Evolutionary conservation across 331 rosid species (phyloP).

Genomic region (Acacia pycnantha): DNA sequence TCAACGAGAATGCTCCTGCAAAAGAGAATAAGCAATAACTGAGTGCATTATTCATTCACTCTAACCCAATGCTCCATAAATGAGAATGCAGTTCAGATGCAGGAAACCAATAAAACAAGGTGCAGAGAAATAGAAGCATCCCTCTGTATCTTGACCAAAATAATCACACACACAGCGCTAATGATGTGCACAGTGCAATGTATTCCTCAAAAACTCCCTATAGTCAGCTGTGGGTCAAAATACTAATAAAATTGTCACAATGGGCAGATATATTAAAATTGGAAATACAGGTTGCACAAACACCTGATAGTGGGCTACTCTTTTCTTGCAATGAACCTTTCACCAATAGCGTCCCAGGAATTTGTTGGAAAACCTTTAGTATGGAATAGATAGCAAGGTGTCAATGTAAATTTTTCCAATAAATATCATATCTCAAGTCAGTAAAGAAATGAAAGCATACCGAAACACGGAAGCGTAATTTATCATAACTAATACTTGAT

Average conservation of each 20-base stretch:
- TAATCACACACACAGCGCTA: not conserved
- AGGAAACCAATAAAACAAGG: not conserved
- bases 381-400: not conserved
- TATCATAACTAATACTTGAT: slow-evolving; percentile 27
- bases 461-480: slow-evolving; percentile 52
- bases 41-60: slow-evolving; percentile 2
- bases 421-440: slow-evolving; percentile 28
- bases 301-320: slow-evolving; percentile 21
- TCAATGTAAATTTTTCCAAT: slow-evolving; percentile 17
- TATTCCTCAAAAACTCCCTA: slow-evolving; percentile 8
- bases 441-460: slow-evolving; percentile 37
- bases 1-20: slow-evolving; percentile 65
- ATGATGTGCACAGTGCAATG: slow-evolving; percentile 21
- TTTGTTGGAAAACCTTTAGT: slow-evolving; percentile 65
- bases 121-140: not conserved
- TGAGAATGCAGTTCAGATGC: slow-evolving; percentile 5
- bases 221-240: not conserved
- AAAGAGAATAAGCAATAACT: slow-evolving; percentile 15
- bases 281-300: not conserved
- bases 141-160: not conserved
- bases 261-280: not conserved
- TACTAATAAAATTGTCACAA: not conserved
- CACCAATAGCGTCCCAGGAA: slow-evolving; percentile 54
- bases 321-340: slow-evolving; percentile 54
- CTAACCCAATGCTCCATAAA: not conserved